phyloP scores from a whole-genome alignment of 306 rosid genomes.

The Vachellia pachyceras region DNA sequence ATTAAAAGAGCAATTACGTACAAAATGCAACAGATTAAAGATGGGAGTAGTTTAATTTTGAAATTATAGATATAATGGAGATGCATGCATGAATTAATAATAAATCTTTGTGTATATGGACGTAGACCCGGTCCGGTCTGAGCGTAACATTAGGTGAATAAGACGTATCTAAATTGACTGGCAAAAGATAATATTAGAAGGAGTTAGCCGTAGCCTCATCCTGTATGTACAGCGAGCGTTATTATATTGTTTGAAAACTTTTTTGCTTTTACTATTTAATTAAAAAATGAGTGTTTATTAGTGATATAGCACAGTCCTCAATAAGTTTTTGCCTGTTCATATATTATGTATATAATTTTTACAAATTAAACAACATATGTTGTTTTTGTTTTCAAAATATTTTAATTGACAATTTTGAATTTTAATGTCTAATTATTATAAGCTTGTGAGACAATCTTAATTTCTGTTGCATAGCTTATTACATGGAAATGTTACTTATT shows the following conservation, averaged over 20 bases:
- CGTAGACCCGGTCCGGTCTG: background rate
- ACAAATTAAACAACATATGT: background rate
- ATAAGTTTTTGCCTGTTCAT: background rate
- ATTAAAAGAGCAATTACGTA: background rate
- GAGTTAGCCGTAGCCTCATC: background rate
- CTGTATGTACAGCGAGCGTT: background rate
- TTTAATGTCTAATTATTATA: background rate
- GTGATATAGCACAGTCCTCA: background rate
- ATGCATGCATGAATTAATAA: too few relatives aligned
- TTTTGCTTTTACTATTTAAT: too few relatives aligned
- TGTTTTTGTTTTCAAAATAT: background rate
- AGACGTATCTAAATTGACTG: background rate
- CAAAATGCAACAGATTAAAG: background rate
- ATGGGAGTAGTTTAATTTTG: background rate
- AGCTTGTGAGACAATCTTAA: background rate
- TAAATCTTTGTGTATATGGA: background rate
- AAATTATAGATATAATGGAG: too few relatives aligned
- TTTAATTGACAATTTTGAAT: background rate
- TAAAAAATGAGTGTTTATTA: too few relatives aligned
- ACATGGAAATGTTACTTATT: background rate
- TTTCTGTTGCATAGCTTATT: background rate
- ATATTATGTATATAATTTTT: background rate
- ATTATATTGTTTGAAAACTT: too few relatives aligned
- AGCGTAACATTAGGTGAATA: background rate
- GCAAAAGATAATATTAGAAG: background rate